Percentiles rank a stretch among this genome's conserved stretches.
Conservation (phyloP, 1,284 basidiomycete genomes). For the Microbotryum lychnidis-dioicae region DNA sequence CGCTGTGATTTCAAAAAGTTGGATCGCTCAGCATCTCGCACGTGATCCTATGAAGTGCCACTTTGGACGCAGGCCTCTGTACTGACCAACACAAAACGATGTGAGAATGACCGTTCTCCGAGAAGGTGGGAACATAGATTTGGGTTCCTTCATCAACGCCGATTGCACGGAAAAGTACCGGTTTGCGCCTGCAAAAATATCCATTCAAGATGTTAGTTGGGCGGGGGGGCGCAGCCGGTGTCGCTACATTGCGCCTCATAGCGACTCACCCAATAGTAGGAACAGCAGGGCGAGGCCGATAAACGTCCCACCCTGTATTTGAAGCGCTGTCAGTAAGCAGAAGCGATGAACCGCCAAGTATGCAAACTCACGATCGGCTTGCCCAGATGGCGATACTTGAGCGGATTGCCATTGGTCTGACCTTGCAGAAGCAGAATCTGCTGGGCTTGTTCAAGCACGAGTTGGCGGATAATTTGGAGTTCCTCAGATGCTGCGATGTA, state of each 20-base stretch:
- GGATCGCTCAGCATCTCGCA: neutral
- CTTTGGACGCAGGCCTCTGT: neutral
- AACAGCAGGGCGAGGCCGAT: conserved; percentile 22
- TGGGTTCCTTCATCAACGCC: conserved; percentile 19
- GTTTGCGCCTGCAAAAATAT: conserved; percentile 8
- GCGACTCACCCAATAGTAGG: conserved; percentile 14
- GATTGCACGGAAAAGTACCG: conserved; percentile 20
- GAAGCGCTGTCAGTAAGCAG: neutral
- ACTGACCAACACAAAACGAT: conserved; percentile 15
- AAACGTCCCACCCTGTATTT: neutral
- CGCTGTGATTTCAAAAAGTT: neutral
- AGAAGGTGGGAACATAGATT: conserved; percentile 24
- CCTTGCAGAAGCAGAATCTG: neutral
- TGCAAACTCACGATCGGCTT: conserved; percentile 21
- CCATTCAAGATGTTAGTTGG: neutral
- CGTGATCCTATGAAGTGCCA: neutral
- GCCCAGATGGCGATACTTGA: conserved; percentile 20
- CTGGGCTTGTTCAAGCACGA: conserved; percentile 7
- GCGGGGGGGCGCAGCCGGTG: neutral
- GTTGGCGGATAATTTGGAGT: too few relatives aligned
- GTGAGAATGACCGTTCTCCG: conserved; percentile 14
- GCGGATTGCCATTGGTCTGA: neutral
- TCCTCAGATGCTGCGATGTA: too few relatives aligned
- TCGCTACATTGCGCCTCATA: neutral
- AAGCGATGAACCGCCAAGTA: conserved; percentile 9